phyloP scores from a whole-genome alignment of 2,329 filamentous ascomycete genomes.

The Ceratocystis cacaofunesta region DNA sequence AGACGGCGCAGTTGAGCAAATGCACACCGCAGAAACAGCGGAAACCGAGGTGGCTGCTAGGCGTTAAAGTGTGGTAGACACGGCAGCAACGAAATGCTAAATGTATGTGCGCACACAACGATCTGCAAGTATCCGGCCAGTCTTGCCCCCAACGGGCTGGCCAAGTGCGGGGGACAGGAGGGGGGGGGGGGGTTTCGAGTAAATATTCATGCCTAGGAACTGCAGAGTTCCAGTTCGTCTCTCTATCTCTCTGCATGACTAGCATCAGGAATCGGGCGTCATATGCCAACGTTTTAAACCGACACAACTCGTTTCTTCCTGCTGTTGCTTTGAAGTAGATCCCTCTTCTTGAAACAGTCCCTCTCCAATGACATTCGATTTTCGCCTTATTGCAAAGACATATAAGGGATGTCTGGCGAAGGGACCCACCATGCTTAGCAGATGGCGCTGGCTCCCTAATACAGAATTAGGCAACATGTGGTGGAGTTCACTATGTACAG shows the following conservation, averaged over 20 bases:
- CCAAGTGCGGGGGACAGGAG: neutral
- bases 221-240: neutral
- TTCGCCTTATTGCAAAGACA: neutral
- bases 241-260: neutral
- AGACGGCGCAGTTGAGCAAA: neutral
- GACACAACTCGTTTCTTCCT: neutral
- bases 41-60: neutral
- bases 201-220: neutral
- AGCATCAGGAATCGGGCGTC: neutral
- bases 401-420: neutral
- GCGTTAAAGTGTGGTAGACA: neutral
- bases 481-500: too few species aligned
- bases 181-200: neutral
- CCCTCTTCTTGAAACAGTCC: neutral
- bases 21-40: neutral
- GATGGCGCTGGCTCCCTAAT: neutral
- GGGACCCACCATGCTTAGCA: neutral
- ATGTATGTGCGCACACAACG: neutral
- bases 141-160: neutral
- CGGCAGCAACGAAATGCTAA: neutral
- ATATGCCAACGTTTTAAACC: neutral
- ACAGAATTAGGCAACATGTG: too few species aligned
- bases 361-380: neutral
- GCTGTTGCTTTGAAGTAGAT: neutral
- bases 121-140: neutral